Evolutionary conservation across 1,284 basidiomycete species (phyloP).

Genomic region (Microbotryum saponariae): DNA sequence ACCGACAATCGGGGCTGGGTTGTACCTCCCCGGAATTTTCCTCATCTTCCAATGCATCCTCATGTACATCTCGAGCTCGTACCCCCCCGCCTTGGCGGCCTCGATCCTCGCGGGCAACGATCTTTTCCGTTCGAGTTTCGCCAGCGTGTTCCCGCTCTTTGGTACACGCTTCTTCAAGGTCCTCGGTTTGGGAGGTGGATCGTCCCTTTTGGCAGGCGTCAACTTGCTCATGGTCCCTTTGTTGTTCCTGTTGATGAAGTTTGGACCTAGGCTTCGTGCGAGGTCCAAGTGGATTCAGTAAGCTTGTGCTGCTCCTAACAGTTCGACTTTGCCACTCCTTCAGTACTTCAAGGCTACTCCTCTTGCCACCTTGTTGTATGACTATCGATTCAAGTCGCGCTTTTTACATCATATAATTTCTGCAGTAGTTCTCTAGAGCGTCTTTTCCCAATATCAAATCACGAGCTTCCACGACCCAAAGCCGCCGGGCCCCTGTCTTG

Average conservation of each 20-base stretch:
- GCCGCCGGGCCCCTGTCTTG: too few species aligned
- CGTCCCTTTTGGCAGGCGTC: constrained; percentile 35
- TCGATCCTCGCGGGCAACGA: constrained; percentile 32
- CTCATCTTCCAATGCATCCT: constrained; percentile 19
- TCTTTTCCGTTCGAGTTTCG: constrained; percentile 23
- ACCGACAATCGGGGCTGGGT: constrained; percentile 18
- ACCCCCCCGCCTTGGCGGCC: constrained; percentile 14
- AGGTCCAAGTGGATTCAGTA: constrained; percentile 8
- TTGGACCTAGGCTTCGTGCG: constrained; percentile 11
- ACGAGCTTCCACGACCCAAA: too few species aligned
- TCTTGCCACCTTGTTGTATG: too few species aligned
- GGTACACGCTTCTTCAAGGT: constrained; percentile 34
- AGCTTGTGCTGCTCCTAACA: too few species aligned
- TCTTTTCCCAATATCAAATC: too few species aligned
- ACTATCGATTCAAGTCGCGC: too few species aligned
- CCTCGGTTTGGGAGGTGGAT: constrained; percentile 36
- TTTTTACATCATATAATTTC: too few species aligned
- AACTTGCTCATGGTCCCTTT: constrained; percentile 35
- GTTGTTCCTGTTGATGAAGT: constrained; percentile 25
- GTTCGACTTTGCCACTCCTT: too few species aligned
- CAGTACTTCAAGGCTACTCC: too few species aligned
- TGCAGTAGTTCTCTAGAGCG: too few species aligned
- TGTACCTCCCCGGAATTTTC: constrained; percentile 22
- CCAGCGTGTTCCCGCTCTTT: constrained; percentile 33
- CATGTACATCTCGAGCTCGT: constrained; percentile 11